Base-by-base conservation (phyloP, 768 basidiomycete species). In the Boletus tylopilopsis region DNA sequence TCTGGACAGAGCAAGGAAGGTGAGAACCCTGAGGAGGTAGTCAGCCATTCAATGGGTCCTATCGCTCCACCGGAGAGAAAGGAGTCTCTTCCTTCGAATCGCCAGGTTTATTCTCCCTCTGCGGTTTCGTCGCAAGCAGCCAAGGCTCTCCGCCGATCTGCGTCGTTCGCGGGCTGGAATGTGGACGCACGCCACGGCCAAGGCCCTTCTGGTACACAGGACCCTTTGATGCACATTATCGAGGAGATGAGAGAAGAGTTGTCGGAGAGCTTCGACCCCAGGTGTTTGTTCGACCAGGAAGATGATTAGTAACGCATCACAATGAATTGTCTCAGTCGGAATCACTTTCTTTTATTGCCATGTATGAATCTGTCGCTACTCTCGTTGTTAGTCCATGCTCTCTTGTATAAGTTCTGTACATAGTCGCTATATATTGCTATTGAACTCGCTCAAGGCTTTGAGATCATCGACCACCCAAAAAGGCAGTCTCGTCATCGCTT, bases 121-220 rank as follows among this genome's bases (percentile, higher is more conserved):
- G 35, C 36, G 11, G n/a, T 37, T 19, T 11, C 44, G 6, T 30
- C 0, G 6, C 32, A 27, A 38, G 33, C 16, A 12, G 44, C 56
- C 4, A 51, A 36, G 19, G 27, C 44, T 7, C 51, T 66, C 12
- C 66, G 64, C 38, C 64, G 66, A 27, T 66, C 64, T 5, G 57
- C n/a, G 35, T 66, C 66, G 27, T 59, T 54, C 12, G 55, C 57
- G 15, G 61, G 56, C 5, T 52, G 54, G 54, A 38, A 53, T 10
- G 16, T 19, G 1, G 29, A 30, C 5, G 23, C 39, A 16, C 29
- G 24, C 13, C 1, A 25, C 7, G 21, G 11, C 13, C 25, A 29
- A 7, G 24, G 23, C 9, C 29, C 37, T 21, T n/a, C 16, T 2
- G n/a, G 32, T 2, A 41, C 42, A 3, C 50, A 45, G 11, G 55